These are phyloP conservation scores for Linnemannia hyalina DNA, from an alignment of 192 early-diverging fungal species.

Conservation along the genomic window DNA sequence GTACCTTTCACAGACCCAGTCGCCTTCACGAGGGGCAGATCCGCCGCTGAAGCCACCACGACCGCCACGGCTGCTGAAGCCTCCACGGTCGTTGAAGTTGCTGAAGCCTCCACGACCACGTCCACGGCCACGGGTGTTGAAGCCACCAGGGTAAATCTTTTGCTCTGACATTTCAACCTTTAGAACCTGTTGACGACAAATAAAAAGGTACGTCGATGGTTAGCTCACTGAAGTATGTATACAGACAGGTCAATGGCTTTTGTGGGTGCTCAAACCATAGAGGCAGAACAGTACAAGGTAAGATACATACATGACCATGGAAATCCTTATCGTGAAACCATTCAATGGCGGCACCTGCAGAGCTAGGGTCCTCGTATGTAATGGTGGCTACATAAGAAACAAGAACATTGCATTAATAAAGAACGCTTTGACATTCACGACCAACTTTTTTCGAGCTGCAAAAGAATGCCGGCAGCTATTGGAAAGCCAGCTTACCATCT, in stretches of 20 bases:
- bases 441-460: not conserved
- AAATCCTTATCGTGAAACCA: constrained; percentile 76
- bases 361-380: constrained; percentile 81
- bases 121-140: constrained; percentile 61
- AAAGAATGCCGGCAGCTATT: too few species aligned
- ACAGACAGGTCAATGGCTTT: not conserved
- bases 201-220: constrained; percentile 56
- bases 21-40: constrained; percentile 66
- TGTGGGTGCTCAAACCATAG: not conserved
- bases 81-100: constrained; percentile 56
- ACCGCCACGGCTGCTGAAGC: constrained; percentile 54
- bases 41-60: constrained; percentile 55
- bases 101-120: constrained; percentile 56
- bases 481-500: constrained; percentile 63
- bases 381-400: constrained; percentile 67
- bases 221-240: not conserved
- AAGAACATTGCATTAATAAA: not conserved
- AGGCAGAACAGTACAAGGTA: not conserved
- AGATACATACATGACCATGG: constrained; percentile 50
- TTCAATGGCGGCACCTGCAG: constrained; percentile 77
- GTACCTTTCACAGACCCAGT: constrained; percentile 73
- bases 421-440: not conserved
- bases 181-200: constrained; percentile 49
- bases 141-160: constrained; percentile 61
- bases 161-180: constrained; percentile 74